Evolutionary conservation across 106 monocot species (phyloP).

Genomic region (Iris macrosiphon): DNA sequence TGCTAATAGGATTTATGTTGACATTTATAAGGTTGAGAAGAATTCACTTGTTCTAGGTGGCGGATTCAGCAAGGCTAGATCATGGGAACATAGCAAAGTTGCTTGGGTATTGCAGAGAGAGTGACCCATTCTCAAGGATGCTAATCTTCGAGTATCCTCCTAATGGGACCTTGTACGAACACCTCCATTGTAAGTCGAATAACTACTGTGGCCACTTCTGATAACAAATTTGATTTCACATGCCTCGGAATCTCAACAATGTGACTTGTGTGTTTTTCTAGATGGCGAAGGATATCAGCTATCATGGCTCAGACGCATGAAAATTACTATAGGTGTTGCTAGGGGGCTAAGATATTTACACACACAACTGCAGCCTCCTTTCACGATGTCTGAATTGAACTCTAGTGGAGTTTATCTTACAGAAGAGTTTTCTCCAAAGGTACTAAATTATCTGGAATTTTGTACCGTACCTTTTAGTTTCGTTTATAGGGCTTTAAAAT

Average conservation of each 20-base stretch:
- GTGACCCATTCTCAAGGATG: constrained; percentile 88
- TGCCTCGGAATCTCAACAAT: background rate
- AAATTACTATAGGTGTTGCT: constrained; percentile 66
- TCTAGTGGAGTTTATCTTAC: constrained; percentile 82
- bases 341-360: constrained; percentile 76
- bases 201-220: background rate
- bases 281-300: constrained; percentile 72
- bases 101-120: constrained; percentile 75
- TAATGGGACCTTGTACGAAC: constrained; percentile 90
- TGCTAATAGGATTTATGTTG: background rate
- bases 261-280: constrained; percentile 13
- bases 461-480: too few species aligned
- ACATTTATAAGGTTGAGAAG: constrained; percentile 1
- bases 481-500: too few species aligned
- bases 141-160: constrained; percentile 90
- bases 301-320: constrained; percentile 94
- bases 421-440: constrained; percentile 99
- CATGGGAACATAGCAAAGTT: constrained; percentile 77
- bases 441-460: constrained; percentile 12
- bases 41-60: constrained; percentile 42
- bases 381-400: constrained; percentile 64
- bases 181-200: constrained; percentile 73
- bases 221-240: background rate
- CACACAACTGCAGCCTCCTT: constrained; percentile 78
- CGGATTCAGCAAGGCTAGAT: constrained; percentile 57